Conservation (phyloP, 75 land plant genomes). For the Azolla pinnata region DNA sequence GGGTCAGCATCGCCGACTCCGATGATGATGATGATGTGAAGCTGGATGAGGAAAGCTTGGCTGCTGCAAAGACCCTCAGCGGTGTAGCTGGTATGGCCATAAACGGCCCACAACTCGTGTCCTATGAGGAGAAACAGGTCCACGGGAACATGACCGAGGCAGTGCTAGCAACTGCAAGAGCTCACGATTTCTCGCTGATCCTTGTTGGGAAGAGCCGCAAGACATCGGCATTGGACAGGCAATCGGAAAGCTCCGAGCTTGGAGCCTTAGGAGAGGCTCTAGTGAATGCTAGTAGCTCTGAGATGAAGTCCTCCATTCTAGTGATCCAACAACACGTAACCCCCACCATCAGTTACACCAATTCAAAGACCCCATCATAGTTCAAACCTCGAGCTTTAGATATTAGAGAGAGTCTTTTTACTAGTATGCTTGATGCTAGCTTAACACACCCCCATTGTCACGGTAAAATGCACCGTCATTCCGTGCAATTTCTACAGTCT, state of each 20-base stretch:
- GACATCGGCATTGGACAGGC: neutral
- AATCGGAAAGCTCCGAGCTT: neutral
- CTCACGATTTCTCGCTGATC: neutral
- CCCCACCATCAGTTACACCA: neutral
- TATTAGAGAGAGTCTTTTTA: too few species aligned
- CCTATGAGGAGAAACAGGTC: neutral
- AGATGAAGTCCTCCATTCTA: conserved; percentile 8
- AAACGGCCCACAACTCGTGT: neutral
- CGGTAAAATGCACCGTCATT: too few species aligned
- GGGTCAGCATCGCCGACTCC: neutral
- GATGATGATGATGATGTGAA: conserved; percentile 23
- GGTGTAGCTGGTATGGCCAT: too few species aligned
- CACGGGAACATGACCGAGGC: neutral
- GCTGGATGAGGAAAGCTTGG: conserved; percentile 37
- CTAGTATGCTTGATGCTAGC: too few species aligned
- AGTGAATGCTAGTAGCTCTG: neutral
- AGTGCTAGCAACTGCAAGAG: neutral
- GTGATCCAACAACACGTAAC: conserved; percentile 4
- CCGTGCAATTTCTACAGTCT: too few species aligned
- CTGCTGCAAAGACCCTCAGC: conserved; percentile 4
- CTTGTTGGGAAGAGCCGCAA: neutral
- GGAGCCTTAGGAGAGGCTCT: conserved; percentile 4
- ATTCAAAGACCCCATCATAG: too few species aligned
- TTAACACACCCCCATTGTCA: too few species aligned
- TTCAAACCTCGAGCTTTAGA: too few species aligned